Evolutionary conservation across 2,329 filamentous ascomycete genomes (phyloP), one percentile per base, ranked within the genome.

Genomic region (Chrysosporium queenslandicum): DNA sequence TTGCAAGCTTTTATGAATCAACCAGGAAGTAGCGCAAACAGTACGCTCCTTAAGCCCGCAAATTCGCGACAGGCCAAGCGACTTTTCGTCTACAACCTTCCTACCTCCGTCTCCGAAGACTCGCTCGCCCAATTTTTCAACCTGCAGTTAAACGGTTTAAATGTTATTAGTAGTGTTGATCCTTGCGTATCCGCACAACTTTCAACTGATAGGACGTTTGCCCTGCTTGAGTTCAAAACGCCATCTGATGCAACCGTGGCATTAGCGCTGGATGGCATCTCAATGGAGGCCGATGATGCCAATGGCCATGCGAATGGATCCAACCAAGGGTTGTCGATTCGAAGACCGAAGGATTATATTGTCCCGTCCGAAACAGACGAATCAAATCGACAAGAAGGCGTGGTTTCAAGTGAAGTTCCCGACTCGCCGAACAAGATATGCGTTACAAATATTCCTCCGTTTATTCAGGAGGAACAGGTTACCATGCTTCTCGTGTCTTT

Each of bases 381-480:
- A 23, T 77, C 80, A 41, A 78, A 83, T 37, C 84, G 85, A 61
- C 82, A 90, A 62, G 82, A 85, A 34, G 87, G 87, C 4, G 80
- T 86, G 1, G 77, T 96, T 34, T 86, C 88, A 1, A 85, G 78
- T 57, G 74, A 87, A 18, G 92, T 98, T 14, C 81, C 89, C 8
- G 92, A 99, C 66, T 94, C 88, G 2, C 85, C 89, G 16, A 89
- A 95, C 75, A 99, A 99, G 75, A 85, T 99, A 59, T 87, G 87
- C 68, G 83, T 98, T 59, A 82, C 87, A 46, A 94, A 94, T 64
- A 85, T 99, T 52, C 90, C 92, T 0, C 71, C 79, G 0, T 95
- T 92, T 67, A 81, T 99, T 43, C 85, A 81, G 2, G 92, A 97
- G 53, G 89, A 94, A 53, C 89, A 96, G 61, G 86, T 97, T 6